Evolutionary conservation across 192 early-diverging fungal genomes (phyloP).

Genomic region (Coemansia sp.): DNA sequence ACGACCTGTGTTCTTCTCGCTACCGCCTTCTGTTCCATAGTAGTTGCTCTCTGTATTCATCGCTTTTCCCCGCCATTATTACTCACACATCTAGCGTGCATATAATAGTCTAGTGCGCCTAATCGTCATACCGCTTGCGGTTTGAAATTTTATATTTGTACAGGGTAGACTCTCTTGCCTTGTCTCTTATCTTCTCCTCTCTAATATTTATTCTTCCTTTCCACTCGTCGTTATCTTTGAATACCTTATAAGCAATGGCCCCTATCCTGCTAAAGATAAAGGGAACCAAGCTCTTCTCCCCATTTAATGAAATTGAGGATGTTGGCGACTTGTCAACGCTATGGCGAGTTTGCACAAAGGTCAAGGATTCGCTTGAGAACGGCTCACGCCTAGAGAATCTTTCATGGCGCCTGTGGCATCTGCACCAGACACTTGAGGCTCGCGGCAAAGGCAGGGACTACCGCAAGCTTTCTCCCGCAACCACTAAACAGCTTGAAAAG

Average conservation of each 20-base stretch:
- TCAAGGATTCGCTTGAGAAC: slow-evolving; percentile 80
- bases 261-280: slow-evolving; percentile 73
- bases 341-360: slow-evolving; percentile 85
- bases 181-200: no score
- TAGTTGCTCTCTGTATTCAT: no score
- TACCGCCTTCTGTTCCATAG: no score
- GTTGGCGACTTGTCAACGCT: slow-evolving; percentile 75
- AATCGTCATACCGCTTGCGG: no score
- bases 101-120: no score
- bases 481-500: slow-evolving; percentile 62
- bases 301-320: slow-evolving; percentile 70
- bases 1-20: no score
- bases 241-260: slow-evolving; percentile 50
- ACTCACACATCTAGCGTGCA: no score
- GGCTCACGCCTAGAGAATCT: slow-evolving; percentile 81
- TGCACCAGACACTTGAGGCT: slow-evolving; percentile 68
- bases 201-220: not conserved
- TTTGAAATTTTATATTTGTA: no score
- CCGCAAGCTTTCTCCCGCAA: slow-evolving; percentile 60
- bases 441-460: slow-evolving; percentile 53
- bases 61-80: no score
- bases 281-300: slow-evolving; percentile 72
- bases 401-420: slow-evolving; percentile 84
- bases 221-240: not conserved
- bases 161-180: no score